Evolutionary conservation across 2,329 filamentous ascomycete species (phyloP).

Genomic region (Endocalyx cinctus): DNA sequence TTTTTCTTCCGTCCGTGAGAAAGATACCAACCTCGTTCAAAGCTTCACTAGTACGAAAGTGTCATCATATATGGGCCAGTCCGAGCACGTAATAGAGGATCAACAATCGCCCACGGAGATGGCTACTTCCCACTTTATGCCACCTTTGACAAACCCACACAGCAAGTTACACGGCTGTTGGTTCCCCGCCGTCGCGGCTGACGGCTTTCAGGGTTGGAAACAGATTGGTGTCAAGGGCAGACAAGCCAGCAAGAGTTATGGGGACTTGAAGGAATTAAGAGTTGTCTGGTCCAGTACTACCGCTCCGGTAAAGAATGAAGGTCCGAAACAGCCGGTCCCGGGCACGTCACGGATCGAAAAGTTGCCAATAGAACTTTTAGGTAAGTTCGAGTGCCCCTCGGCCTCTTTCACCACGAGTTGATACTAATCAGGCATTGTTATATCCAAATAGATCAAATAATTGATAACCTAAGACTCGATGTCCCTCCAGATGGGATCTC

Average conservation of each 20-base stretch:
- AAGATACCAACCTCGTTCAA: slow-evolving; percentile 55
- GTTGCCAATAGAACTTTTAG: slow-evolving; percentile 65
- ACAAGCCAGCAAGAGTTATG: slow-evolving; percentile 56
- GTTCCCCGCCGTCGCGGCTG: slow-evolving; percentile 43
- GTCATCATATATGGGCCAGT: slow-evolving; percentile 48
- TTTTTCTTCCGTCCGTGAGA: slow-evolving; percentile 59
- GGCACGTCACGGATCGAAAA: slow-evolving; percentile 58
- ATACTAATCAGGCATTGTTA: slow-evolving; percentile 7
- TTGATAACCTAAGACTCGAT: slow-evolving; percentile 69
- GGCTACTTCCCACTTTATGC: slow-evolving; percentile 42
- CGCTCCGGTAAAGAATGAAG: slow-evolving; percentile 23
- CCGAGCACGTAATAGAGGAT: slow-evolving; percentile 45
- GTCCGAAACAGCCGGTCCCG: slow-evolving; percentile 30
- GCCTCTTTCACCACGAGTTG: no score
- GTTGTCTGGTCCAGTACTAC: slow-evolving; percentile 49
- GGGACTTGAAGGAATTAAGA: slow-evolving; percentile 52
- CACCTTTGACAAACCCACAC: slow-evolving; percentile 50
- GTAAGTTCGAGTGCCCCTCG: no score
- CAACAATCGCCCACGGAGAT: slow-evolving; percentile 40
- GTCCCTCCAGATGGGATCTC: slow-evolving; percentile 70
- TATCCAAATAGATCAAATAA: slow-evolving; percentile 56
- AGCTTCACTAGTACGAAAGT: slow-evolving; percentile 60
- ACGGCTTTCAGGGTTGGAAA: slow-evolving; percentile 60
- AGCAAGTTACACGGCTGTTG: slow-evolving; percentile 55
- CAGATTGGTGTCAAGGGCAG: slow-evolving; percentile 55